Evolutionary conservation across 179 eudicot genomes (phyloP), one percentile per base, ranked within the genome.

Genomic region (Nepenthes alata): DNA sequence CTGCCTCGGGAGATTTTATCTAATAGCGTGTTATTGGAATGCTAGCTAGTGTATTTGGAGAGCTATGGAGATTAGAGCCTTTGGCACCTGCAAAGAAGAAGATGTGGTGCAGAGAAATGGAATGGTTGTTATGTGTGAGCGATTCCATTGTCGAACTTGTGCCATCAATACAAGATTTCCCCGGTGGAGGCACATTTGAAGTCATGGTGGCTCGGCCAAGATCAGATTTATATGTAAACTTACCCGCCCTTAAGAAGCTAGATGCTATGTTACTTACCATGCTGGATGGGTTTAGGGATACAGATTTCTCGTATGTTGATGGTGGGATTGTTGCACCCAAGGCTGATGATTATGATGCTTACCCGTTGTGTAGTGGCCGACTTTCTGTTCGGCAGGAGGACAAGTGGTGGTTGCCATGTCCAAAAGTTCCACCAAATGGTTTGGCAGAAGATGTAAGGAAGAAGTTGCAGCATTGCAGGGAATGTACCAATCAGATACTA

Each of bases 361-460:
- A 59, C 63, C 70, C 60, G n/a, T 41, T 7, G 8, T 70, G 75
- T 61, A 64, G 66, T 67, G 87, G 84, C 37, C 78, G 98, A 63
- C 95, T 87, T 8, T 93, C 98, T n/a, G 78, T 87, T 62, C 72
- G 95, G 62, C 96, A 90, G 65, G 96, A 87, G 70, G 99, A 94
- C 55, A 94, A 90, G 71, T 93, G 98, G 98, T 94, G 99, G 99
- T 80, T 90, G 59, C 99, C 97, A 0, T 85, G 69, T 62, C 97
- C 97, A 0, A 83, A 81, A 62, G 85, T 87, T 66, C 95, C 96
- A 53, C 70, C 78, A 1, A 75, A 66, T 63, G 97, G 97, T 4
- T 65, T 90, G 69, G 87, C 99, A 0, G 91, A 90, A 51, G 86
- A 82, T 7, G 73, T 71, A 2, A 79, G 97, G 81, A 94, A 85